Percentiles rank a stretch among this genome's conserved stretches.
phyloP scores from a whole-genome alignment of 1,284 basidiomycete species.

The Cutaneotrichosporon sp. region DNA sequence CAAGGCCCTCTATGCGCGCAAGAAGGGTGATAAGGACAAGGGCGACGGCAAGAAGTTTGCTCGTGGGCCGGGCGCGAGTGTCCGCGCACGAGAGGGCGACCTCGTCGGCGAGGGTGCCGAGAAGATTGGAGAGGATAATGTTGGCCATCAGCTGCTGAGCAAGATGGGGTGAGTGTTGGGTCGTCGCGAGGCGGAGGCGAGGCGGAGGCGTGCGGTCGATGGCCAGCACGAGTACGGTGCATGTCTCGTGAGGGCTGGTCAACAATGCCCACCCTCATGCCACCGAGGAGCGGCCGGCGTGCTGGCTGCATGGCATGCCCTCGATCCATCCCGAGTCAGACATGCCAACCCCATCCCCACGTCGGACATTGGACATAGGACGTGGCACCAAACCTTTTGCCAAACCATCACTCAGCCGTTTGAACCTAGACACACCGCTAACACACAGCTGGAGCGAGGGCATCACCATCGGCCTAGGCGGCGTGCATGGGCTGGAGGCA shows the following conservation, averaged over 20 bases:
- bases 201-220: too few relatives aligned
- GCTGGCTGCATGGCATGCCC: too few relatives aligned
- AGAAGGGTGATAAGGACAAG: neutral
- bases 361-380: too few relatives aligned
- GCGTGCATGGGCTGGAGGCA: conserved; percentile 45
- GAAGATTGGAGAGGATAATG: conserved; percentile 50
- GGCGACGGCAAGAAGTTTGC: conserved; percentile 4
- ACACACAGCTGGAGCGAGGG: conserved; percentile 50
- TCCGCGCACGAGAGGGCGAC: conserved; percentile 49
- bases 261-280: too few relatives aligned
- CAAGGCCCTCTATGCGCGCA: conserved; percentile 42
- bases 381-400: too few relatives aligned
- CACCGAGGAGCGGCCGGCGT: too few relatives aligned
- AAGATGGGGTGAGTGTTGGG: conserved; percentile 47
- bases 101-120: conserved; percentile 50
- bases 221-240: too few relatives aligned
- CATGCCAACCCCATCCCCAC: too few relatives aligned
- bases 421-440: neutral
- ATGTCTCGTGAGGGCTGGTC: too few relatives aligned
- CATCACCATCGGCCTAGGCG: conserved; percentile 46
- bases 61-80: conserved; percentile 28
- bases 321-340: too few relatives aligned
- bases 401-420: too few relatives aligned
- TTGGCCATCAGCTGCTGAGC: conserved; percentile 52
- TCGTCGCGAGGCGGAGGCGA: neutral